Evolutionary conservation across 441 rosid genomes (phyloP).

Genomic region (Melastoma candidum): DNA sequence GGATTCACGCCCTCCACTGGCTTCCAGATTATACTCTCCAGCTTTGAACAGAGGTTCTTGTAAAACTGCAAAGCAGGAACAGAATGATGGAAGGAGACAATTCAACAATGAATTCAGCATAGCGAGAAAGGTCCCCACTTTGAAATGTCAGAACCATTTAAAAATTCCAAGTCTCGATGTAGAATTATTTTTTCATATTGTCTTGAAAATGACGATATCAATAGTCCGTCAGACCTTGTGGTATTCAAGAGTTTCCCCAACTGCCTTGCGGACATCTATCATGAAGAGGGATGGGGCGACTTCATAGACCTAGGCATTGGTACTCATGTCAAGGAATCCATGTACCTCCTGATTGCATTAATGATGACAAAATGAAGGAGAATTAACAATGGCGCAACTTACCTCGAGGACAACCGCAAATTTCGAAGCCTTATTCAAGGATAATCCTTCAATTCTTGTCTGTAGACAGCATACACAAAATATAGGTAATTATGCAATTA

Average conservation of each 20-base stretch:
- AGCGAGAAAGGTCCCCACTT: background rate
- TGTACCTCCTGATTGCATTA: background rate
- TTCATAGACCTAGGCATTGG: conserved; percentile 51
- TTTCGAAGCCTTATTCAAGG: conserved; percentile 44
- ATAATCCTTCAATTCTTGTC: conserved; percentile 73
- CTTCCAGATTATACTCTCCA: conserved; percentile 76
- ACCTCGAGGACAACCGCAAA: conserved; percentile 86
- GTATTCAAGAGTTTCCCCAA: conserved; percentile 86
- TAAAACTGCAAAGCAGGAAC: conserved; percentile 45
- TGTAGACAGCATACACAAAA: conserved; percentile 16
- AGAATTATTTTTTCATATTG: conserved; percentile 1
- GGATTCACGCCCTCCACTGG: conserved; percentile 38
- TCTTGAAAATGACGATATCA: background rate
- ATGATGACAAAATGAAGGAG: background rate
- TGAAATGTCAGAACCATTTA: conserved; percentile 1
- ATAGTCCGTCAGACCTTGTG: conserved; percentile 47
- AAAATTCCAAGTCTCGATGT: background rate
- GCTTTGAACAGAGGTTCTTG: conserved; percentile 64
- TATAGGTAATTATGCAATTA: background rate
- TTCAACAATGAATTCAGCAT: too few relatives aligned
- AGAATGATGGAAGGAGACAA: too few relatives aligned
- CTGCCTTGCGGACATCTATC: conserved; percentile 83
- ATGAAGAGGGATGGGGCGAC: conserved; percentile 90
- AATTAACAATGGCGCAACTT: conserved; percentile 3
- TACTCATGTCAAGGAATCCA: background rate